These are phyloP conservation scores for Teratosphaeria epicoccoides DNA, from an alignment of 2,329 filamentous ascomycete genomes.

Conservation along the genomic window DNA sequence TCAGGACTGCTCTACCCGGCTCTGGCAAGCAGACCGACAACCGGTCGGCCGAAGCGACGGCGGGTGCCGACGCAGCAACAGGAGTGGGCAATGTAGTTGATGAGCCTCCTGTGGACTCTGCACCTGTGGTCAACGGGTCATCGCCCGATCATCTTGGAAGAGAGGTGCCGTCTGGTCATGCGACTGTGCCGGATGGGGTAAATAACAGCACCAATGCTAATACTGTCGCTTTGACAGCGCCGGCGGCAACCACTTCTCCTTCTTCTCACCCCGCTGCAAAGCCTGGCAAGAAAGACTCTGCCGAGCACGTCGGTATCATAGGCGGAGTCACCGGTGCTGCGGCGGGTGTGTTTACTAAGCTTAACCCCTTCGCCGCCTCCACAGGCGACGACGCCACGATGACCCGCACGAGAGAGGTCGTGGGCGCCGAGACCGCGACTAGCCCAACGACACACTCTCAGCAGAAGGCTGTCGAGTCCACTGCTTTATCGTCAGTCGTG, in stretches of 20 bases:
- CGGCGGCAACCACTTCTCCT: not conserved
- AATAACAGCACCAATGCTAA: not conserved
- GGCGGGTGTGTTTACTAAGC: not conserved
- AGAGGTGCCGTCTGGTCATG: not conserved
- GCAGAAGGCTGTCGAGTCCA: not conserved
- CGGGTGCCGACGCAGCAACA: not conserved
- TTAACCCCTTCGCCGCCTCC: not conserved
- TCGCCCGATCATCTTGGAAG: not conserved
- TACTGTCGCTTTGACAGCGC: not conserved
- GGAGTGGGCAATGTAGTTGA: not conserved
- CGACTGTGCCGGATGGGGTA: not conserved
- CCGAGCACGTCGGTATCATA: not conserved
- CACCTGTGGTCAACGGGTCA: not conserved
- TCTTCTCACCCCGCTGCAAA: not conserved
- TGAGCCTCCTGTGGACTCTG: not conserved
- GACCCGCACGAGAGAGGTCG: not conserved
- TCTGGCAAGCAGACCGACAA: slow-evolving; percentile 5
- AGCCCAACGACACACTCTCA: not conserved
- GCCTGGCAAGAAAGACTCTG: not conserved
- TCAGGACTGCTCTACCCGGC: slow-evolving; percentile 10
- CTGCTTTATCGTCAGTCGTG: not conserved
- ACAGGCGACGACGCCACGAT: not conserved
- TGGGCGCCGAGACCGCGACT: not conserved
- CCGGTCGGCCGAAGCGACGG: slow-evolving; percentile 1
- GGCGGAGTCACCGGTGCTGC: not conserved